Percentiles rank a stretch among this genome's conserved stretches.
These are phyloP conservation scores for Lactifluus volemus DNA, from an alignment of 768 basidiomycete genomes.

Conservation along the genomic window DNA sequence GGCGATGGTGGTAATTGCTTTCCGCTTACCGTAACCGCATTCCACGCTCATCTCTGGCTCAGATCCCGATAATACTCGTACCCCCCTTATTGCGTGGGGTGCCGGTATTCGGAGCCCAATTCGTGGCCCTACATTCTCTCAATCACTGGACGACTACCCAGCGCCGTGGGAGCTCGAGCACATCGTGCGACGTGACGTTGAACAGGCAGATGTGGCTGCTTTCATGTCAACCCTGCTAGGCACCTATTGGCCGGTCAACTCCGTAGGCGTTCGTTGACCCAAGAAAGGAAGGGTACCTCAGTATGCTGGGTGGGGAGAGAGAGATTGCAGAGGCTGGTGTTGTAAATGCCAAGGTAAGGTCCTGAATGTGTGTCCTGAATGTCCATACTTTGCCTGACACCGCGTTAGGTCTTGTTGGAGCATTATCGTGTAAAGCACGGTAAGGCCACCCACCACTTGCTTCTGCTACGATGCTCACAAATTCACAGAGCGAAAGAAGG, in stretches of 20 bases:
- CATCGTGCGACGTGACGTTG: too few relatives aligned
- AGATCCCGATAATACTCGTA: too few relatives aligned
- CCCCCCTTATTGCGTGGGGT: too few relatives aligned
- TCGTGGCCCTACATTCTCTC: too few relatives aligned
- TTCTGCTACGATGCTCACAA: background rate
- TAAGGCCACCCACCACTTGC: conserved; percentile 25
- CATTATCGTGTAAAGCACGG: conserved; percentile 74
- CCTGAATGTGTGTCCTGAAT: background rate
- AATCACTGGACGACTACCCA: conserved; percentile 37
- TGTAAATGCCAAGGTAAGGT: conserved; percentile 51
- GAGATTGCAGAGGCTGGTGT: conserved; percentile 45
- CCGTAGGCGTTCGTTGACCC: conserved; percentile 68
- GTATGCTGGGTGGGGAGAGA: conserved; percentile 37
- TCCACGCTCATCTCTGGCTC: too few relatives aligned
- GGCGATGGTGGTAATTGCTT: conserved; percentile 22
- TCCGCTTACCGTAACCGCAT: too few relatives aligned
- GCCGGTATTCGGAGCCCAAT: too few relatives aligned
- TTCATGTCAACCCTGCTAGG: conserved; percentile 73
- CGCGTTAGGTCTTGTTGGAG: conserved; percentile 51
- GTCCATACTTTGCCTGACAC: background rate
- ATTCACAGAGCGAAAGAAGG: conserved; percentile 49
- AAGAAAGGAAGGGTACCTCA: conserved; percentile 48
- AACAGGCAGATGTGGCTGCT: conserved; percentile 48
- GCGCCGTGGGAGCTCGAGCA: too few relatives aligned
- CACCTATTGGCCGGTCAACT: conserved; percentile 70